Conservation (phyloP, 2,329 filamentous ascomycete species). For the Aspergillus amoenus region DNA sequence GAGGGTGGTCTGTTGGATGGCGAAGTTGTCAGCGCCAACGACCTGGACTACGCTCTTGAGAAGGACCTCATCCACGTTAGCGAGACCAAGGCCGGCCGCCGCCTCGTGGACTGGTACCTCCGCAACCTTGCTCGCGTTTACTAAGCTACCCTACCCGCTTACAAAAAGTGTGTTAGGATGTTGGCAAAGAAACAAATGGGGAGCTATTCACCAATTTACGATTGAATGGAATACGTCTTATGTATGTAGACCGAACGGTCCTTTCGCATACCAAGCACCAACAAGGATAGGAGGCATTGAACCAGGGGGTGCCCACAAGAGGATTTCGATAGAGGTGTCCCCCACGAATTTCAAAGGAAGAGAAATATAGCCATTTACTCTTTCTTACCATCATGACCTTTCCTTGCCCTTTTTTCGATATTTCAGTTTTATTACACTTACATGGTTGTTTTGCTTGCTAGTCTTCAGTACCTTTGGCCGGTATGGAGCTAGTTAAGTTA, state of each 20-base stretch:
- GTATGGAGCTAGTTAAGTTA: slow-evolving; percentile 13
- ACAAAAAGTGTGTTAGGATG: background rate
- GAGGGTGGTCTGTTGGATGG: slow-evolving; percentile 89
- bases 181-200: background rate
- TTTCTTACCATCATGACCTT: slow-evolving; percentile 13
- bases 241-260: background rate
- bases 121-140: slow-evolving; percentile 95
- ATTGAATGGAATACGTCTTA: background rate
- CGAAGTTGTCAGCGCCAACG: slow-evolving; percentile 87
- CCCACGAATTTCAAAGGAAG: background rate
- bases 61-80: slow-evolving; percentile 98
- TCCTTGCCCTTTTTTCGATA: slow-evolving; percentile 13
- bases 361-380: background rate
- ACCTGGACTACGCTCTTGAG: slow-evolving; percentile 96
- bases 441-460: background rate
- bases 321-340: background rate
- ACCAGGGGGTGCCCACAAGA: background rate
- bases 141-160: slow-evolving; percentile 47
- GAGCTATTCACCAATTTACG: background rate
- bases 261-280: background rate
- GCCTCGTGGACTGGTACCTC: slow-evolving; percentile 98
- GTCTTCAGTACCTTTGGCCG: background rate
- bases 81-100: slow-evolving; percentile 95
- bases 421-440: slow-evolving; percentile 5
- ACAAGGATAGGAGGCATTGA: background rate